Evolutionary conservation across 2,329 filamentous ascomycete genomes (phyloP).

Genomic region (Monilinia vaccinii-corymbosi): DNA sequence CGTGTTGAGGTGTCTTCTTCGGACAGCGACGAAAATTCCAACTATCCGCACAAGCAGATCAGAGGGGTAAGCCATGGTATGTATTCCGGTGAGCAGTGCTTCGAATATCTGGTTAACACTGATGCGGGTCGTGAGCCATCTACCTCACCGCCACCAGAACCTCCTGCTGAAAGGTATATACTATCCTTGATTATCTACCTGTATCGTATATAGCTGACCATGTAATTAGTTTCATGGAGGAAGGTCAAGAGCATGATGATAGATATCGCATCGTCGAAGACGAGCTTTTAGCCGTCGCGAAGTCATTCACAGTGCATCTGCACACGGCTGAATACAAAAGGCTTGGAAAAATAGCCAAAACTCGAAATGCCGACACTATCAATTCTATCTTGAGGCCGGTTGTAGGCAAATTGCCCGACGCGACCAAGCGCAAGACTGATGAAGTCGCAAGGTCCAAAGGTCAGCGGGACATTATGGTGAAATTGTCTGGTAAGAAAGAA

Average conservation of each 20-base stretch:
- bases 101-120: background rate
- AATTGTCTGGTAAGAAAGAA: conserved; percentile 17
- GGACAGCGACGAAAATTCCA: background rate
- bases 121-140: conserved; percentile 33
- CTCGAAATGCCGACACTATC: conserved; percentile 42
- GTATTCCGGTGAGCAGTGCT: background rate
- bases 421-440: conserved; percentile 26
- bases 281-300: conserved; percentile 60
- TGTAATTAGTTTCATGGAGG: conserved; percentile 42
- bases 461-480: conserved; percentile 30
- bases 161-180: conserved; percentile 37
- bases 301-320: conserved; percentile 63
- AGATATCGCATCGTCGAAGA: conserved; percentile 77
- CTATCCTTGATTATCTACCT: background rate
- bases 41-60: background rate
- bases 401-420: conserved; percentile 25
- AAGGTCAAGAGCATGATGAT: conserved; percentile 59
- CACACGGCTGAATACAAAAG: conserved; percentile 70
- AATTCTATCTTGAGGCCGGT: conserved; percentile 33
- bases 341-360: conserved; percentile 48
- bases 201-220: background rate
- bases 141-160: conserved; percentile 43
- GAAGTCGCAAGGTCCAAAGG: conserved; percentile 30
- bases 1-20: conserved; percentile 6
- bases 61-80: background rate